Evolutionary conservation across 1,284 basidiomycete species (phyloP).

Genomic region (Exsudoporus floridanus): DNA sequence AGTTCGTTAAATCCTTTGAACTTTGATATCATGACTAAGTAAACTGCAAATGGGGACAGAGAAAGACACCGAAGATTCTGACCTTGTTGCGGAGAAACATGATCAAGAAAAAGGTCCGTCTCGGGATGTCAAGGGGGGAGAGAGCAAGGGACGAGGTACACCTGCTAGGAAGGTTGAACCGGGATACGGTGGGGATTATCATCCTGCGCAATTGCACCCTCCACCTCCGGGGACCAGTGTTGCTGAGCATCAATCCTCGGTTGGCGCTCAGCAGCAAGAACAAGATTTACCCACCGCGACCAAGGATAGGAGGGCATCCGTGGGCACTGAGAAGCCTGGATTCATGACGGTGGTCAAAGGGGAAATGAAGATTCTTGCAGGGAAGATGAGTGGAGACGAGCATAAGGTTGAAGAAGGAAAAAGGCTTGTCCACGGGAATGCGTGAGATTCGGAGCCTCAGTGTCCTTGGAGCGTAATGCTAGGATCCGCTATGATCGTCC

Average conservation of each 20-base stretch:
- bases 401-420: constrained; percentile 44
- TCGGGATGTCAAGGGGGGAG: constrained; percentile 3
- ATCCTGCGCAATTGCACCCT: constrained; percentile 32
- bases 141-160: neutral
- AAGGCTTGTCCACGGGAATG: constrained; percentile 31
- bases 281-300: neutral
- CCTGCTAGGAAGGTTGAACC: neutral
- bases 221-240: constrained; percentile 23
- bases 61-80: neutral
- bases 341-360: constrained; percentile 47
- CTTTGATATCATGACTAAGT: neutral
- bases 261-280: neutral
- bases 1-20: constrained; percentile 5
- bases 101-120: neutral
- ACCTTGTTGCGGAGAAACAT: neutral
- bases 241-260: constrained; percentile 11
- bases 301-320: constrained; percentile 3
- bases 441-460: constrained; percentile 11
- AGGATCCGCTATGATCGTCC: neutral
- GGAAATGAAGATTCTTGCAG: constrained; percentile 45
- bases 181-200: constrained; percentile 24
- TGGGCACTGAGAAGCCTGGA: constrained; percentile 32
- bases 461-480: neutral
- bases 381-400: constrained; percentile 43
- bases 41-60: neutral